Base-by-base conservation (phyloP, 768 basidiomycete species). In the Boletellus ananas region DNA sequence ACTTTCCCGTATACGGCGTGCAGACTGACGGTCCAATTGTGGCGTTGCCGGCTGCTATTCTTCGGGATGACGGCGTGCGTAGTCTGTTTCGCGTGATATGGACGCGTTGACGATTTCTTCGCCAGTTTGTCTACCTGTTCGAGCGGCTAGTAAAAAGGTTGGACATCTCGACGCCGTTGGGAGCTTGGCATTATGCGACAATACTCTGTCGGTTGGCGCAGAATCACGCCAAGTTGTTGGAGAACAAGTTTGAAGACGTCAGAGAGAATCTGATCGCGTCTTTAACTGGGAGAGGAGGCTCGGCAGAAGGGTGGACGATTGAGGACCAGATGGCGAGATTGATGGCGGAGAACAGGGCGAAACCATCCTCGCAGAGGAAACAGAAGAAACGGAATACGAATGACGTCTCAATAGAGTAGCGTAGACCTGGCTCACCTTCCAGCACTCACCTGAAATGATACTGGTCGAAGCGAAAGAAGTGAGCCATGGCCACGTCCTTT, bases 151-250 rank as follows among this genome's bases (percentile, higher is more conserved):
- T 47, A 5, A 45, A 55, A 20, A 36, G 9, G 21, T 2, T 48
- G n/a, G 45, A 53, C 9, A 45, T 55, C 1, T 55, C 51, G 6
- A 53, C 46, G 21, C 45, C 46, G 0, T 4, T 48, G 13, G 51
- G 51, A 25, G 51, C 54, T 18, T 54, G 51, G 51, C 46, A 54
- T 38, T 48, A 54, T 7, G 46, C 51, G 0, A 48, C 51, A 2
- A 48, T 55, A 40, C 51, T 48, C 14, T 45, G 52, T 37, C 38
- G 54, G 11, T 46, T 55, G 3, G 51, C 51, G 0, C 11, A 54
- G 25, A 40, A 35, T 14, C 51, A 48, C 13, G 42, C 43, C 1
- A 34, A 41, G 38, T 17, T 20, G 3, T 17, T 54, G 0, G 45
- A 41, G 12, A 8, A 31, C 4, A 35, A 34, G 20, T 47, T 52